These are phyloP conservation scores for Phytopythium kandeliae DNA, from an alignment of 352 stramenopile species.

Conservation along the genomic window DNA sequence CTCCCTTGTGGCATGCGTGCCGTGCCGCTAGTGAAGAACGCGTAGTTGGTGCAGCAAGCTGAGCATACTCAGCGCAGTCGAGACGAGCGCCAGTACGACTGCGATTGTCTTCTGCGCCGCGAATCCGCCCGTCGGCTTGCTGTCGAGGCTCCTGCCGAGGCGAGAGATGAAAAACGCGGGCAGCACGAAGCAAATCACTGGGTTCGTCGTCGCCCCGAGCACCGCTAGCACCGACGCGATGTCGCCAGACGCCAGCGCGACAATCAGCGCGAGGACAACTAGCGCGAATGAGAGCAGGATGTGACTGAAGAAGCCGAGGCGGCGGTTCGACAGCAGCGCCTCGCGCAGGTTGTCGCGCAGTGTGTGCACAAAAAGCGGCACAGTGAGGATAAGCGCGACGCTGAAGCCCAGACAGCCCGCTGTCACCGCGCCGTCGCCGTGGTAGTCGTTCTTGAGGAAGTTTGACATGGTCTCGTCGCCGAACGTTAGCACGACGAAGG, in stretches of 20 bases:
- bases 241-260: conserved; percentile 68
- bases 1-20: too few species aligned
- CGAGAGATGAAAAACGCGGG: conserved; percentile 72
- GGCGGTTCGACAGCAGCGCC: conserved; percentile 42
- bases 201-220: conserved; percentile 82
- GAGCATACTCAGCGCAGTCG: conserved; percentile 36
- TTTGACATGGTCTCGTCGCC: conserved; percentile 71
- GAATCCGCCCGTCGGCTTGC: conserved; percentile 18
- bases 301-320: conserved; percentile 43
- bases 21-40: conserved; percentile 13
- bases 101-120: conserved; percentile 37
- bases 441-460: conserved; percentile 88
- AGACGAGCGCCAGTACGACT: conserved; percentile 34
- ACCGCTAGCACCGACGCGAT: conserved; percentile 83
- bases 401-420: conserved; percentile 73
- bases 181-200: conserved; percentile 85
- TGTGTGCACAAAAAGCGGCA: conserved; percentile 83
- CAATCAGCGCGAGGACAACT: conserved; percentile 38
- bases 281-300: conserved; percentile 45
- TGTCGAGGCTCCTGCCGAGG: conserved; percentile 25
- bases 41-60: conserved; percentile 55
- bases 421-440: conserved; percentile 58
- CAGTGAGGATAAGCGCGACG: conserved; percentile 75
- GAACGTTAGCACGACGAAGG: conserved; percentile 86
- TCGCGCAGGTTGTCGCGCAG: conserved; percentile 82